These are phyloP conservation scores for Lentinula novae-zelandiae DNA, from an alignment of 1,284 basidiomycete species.

Conservation along the genomic window DNA sequence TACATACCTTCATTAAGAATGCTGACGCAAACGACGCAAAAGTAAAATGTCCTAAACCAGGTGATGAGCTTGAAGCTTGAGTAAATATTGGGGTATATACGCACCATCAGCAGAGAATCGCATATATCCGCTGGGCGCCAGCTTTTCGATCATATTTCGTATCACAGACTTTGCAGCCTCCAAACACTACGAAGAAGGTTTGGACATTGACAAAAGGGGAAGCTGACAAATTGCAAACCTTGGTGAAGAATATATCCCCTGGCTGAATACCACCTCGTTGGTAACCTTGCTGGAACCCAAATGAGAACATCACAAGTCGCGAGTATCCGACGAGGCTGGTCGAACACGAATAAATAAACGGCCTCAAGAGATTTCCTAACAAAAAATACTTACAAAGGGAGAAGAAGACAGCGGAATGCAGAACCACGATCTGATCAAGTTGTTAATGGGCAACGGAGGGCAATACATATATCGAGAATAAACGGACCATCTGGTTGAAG, in stretches of 20 bases:
- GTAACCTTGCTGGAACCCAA: constrained; percentile 80
- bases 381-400: constrained; percentile 62
- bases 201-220: neutral
- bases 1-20: constrained; percentile 72
- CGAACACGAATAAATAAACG: neutral
- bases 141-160: constrained; percentile 55
- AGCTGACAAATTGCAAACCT: constrained; percentile 36
- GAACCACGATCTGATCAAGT: constrained; percentile 47
- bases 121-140: constrained; percentile 76
- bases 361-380: neutral
- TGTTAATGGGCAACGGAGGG: neutral
- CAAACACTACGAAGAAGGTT: constrained; percentile 48
- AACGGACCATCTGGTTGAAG: constrained; percentile 50
- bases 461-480: neutral
- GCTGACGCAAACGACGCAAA: constrained; percentile 84
- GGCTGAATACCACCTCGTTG: constrained; percentile 58
- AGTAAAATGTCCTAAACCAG: constrained; percentile 66
- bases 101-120: constrained; percentile 77
- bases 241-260: constrained; percentile 65
- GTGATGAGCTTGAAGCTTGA: neutral
- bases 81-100: constrained; percentile 13
- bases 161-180: constrained; percentile 69
- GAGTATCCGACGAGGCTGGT: constrained; percentile 70
- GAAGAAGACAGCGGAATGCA: constrained; percentile 61
- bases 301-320: constrained; percentile 82